phyloP scores from a whole-genome alignment of 169 alveolate genomes.

The Perkinsus chesapeaki region DNA sequence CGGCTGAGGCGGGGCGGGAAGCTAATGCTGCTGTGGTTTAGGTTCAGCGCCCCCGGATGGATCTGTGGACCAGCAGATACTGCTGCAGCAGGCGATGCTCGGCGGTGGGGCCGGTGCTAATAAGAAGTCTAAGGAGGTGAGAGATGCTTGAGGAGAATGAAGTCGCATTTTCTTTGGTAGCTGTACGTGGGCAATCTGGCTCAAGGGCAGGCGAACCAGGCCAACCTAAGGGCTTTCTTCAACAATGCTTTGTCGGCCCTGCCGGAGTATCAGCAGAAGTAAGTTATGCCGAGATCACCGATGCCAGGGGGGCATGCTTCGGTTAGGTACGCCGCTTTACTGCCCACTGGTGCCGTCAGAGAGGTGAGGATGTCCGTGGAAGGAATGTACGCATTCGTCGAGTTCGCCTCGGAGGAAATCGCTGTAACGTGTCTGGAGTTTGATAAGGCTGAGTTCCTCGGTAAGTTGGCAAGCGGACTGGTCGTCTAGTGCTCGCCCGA shows the following conservation, averaged over 20 bases:
- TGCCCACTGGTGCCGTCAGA: not conserved
- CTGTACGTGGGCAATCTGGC: not conserved
- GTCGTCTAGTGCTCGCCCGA: not conserved
- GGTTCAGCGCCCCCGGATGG: not conserved
- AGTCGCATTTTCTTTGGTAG: not conserved
- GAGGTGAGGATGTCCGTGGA: not conserved
- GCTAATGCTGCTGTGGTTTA: not conserved
- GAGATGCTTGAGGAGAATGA: not conserved
- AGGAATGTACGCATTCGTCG: not conserved
- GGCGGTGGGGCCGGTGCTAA: not conserved
- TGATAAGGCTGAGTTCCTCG: not conserved
- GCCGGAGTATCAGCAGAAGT: not conserved
- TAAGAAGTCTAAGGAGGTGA: not conserved
- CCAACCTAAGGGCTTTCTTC: not conserved
- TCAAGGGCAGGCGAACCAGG: not conserved
- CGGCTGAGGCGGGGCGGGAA: not conserved
- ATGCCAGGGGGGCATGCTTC: not conserved
- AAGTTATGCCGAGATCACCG: not conserved
- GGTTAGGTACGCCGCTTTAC: not conserved
- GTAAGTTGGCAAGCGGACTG: not conserved
- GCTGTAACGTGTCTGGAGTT: not conserved
- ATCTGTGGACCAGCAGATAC: not conserved
- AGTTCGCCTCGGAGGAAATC: not conserved
- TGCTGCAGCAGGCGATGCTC: not conserved
- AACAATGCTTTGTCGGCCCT: not conserved